Base-by-base conservation (phyloP, 2,329 filamentous ascomycete genomes). In the Epichloe festucae region DNA sequence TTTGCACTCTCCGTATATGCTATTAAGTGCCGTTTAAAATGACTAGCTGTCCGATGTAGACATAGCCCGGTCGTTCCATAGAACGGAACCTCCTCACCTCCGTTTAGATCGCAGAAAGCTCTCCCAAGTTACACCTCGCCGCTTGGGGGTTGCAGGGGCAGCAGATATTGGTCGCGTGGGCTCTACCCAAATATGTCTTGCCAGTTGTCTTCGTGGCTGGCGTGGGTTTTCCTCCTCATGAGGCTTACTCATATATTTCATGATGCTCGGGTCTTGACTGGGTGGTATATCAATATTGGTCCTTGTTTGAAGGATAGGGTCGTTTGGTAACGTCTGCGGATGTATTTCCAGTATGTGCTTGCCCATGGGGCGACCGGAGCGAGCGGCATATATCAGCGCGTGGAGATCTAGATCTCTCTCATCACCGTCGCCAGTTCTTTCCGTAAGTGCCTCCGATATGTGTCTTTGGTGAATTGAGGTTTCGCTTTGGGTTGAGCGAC, bases 281-380 rank as follows among this genome's bases (percentile, higher is more conserved):
- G 70, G 70, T 7, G 70, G 70, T 34, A 66, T 50, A 11, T 58
- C 60, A 1, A 56, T 51, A 17, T 63, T 59, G 39, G 55, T 62
- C 21, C 59, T 59, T 0, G 57, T 59, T 36, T 60, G 58, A 15
- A 72, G 42, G 15, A 71, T 62, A 0, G 67, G 67, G 34, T 72
- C 70, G 21, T 71, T 65, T 49, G 64, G 65, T 4, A 62, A 56
- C 8, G 70, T 72, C n/a, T 62, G 59, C 0, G 69, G 68, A 45
- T 72, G 70, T 19, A 72, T 61, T 54, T 72, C 70, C 11, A 73
- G 53, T 3, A 59, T 60, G 2, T 62, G 60, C n/a, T 61, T 62
- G 1, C 58, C 53, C 2, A 56, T 53, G 14, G 59, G 54, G 14
- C 57, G 56, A 6, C 60, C 62, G 5, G 57, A 44, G 50, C 61